These are phyloP conservation scores for Plasmodium gonderi DNA, from an alignment of 169 alveolate species.

Conservation along the genomic window DNA sequence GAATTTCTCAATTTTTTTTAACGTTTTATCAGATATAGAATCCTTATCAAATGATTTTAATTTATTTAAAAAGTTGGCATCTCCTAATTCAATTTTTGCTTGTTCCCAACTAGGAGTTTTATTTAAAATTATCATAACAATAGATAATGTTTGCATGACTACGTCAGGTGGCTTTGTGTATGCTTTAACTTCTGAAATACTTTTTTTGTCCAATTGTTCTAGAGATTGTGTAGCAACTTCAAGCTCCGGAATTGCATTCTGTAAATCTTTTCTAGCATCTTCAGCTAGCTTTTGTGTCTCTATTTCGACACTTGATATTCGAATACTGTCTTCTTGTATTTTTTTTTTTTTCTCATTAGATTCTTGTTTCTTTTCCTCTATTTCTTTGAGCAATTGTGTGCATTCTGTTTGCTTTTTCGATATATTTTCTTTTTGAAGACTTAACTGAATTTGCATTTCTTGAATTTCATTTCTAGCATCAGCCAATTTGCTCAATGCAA, in stretches of 20 bases:
- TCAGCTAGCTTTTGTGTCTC: constrained; percentile 94
- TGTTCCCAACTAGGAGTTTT: constrained; percentile 94
- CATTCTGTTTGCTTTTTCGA: constrained; percentile 89
- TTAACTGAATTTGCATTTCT: constrained; percentile 88
- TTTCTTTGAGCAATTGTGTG: constrained; percentile 90
- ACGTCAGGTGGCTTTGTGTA: constrained; percentile 93
- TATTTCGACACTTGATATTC: constrained; percentile 93
- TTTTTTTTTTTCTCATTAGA: constrained; percentile 74
- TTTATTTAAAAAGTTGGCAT: constrained; percentile 92
- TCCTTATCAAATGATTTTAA: constrained; percentile 94
- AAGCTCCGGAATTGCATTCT: constrained; percentile 96
- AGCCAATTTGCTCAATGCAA: constrained; percentile 90
- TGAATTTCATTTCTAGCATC: constrained; percentile 90
- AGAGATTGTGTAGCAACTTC: constrained; percentile 96
- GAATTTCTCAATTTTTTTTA: constrained; percentile 90
- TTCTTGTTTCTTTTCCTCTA: constrained; percentile 86
- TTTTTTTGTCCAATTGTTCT: constrained; percentile 94
- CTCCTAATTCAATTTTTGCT: constrained; percentile 94
- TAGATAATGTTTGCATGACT: constrained; percentile 93
- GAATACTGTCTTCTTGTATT: constrained; percentile 92
- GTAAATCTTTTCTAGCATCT: constrained; percentile 96
- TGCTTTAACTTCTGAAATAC: constrained; percentile 93
- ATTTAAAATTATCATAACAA: constrained; percentile 94
- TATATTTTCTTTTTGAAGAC: constrained; percentile 88
- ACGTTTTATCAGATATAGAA: constrained; percentile 87